Evolutionary conservation across 1,284 basidiomycete genomes (phyloP).

Genomic region (Cutaneotrichosporon dermatis): DNA sequence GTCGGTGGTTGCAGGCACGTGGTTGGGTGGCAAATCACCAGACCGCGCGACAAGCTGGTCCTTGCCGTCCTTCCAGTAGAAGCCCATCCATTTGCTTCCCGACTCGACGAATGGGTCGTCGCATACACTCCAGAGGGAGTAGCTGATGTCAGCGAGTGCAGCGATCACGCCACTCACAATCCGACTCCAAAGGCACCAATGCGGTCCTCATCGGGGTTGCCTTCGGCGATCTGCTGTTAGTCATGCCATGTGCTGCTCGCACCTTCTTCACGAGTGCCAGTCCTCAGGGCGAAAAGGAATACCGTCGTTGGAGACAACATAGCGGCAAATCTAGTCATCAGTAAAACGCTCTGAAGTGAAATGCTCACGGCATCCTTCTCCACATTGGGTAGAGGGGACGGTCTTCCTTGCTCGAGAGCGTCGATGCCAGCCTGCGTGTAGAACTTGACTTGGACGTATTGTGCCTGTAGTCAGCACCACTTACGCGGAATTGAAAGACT

Average conservation of each 20-base stretch:
- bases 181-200: constrained; percentile 47
- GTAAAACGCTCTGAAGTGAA: neutral
- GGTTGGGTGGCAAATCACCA: constrained; percentile 58
- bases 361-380: constrained; percentile 55
- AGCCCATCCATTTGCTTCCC: constrained; percentile 90
- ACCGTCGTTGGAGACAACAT: constrained; percentile 80
- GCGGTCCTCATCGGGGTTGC: constrained; percentile 54
- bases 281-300: constrained; percentile 69
- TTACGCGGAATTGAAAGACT: constrained; percentile 1
- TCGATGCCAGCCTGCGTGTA: constrained; percentile 61
- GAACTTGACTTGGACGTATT: constrained; percentile 74
- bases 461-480: constrained; percentile 51
- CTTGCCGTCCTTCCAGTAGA: constrained; percentile 92
- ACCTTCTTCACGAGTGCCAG: constrained; percentile 80
- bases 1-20: constrained; percentile 30
- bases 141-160: constrained; percentile 29
- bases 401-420: constrained; percentile 44
- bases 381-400: constrained; percentile 54
- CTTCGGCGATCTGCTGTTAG: constrained; percentile 46
- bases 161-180: neutral
- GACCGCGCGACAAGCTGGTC: constrained; percentile 77
- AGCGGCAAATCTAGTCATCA: constrained; percentile 41
- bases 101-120: constrained; percentile 91
- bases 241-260: neutral
- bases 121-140: constrained; percentile 53